phyloP scores from a whole-genome alignment of 352 stramenopile species.

The Aphanomyces cochlioides region DNA sequence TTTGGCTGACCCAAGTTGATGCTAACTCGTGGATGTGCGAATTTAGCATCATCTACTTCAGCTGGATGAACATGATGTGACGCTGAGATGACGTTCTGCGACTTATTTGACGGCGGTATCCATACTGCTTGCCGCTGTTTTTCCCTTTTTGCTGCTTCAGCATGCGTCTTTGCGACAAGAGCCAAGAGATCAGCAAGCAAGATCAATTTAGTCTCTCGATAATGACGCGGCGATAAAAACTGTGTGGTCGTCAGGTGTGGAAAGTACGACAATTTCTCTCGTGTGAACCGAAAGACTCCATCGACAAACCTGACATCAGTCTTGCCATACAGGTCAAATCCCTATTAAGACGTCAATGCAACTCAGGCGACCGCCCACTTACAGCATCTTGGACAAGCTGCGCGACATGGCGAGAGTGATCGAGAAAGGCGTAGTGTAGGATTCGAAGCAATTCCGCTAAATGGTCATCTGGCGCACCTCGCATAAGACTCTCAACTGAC shows the following conservation, averaged over 20 bases:
- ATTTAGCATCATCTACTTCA: neutral
- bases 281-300: conserved; percentile 60
- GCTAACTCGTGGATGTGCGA: neutral
- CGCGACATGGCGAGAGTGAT: conserved; percentile 67
- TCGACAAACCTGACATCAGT: conserved; percentile 76
- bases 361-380: neutral
- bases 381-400: conserved; percentile 41
- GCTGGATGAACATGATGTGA: conserved; percentile 10
- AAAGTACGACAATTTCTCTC: conserved; percentile 71
- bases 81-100: neutral
- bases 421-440: conserved; percentile 65
- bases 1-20: conserved; percentile 27
- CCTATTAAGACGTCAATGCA: conserved; percentile 22
- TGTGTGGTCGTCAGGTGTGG: conserved; percentile 56
- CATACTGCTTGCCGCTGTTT: conserved; percentile 50
- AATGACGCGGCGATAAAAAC: conserved; percentile 55
- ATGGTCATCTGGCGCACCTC: neutral
- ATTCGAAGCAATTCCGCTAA: conserved; percentile 59
- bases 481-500: neutral
- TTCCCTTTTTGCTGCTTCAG: conserved; percentile 35
- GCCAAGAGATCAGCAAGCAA: conserved; percentile 54
- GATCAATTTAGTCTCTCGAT: conserved; percentile 53
- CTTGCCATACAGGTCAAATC: conserved; percentile 73
- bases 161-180: conserved; percentile 47
- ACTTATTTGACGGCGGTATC: conserved; percentile 41